Evolutionary conservation across 805 yeast genomes (phyloP).

Genomic region (Komagataella kurtzmanii): DNA sequence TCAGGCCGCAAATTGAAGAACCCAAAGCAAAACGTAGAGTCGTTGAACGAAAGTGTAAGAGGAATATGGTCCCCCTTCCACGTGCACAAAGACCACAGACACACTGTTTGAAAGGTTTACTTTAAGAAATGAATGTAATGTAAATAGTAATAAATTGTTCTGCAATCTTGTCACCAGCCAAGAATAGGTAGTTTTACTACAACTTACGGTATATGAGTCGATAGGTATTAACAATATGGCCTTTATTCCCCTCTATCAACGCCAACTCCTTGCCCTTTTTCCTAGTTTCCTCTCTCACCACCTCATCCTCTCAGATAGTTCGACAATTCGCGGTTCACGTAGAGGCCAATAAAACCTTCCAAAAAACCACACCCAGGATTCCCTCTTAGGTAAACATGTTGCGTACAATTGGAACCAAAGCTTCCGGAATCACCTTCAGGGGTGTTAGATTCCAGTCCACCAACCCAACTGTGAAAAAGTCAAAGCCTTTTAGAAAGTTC

Average conservation of each 20-base stretch:
- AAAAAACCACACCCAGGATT: neutral
- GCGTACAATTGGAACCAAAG: conserved; percentile 3
- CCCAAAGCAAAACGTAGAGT: conserved; percentile 67
- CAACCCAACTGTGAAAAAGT: conserved; percentile 6
- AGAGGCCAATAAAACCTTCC: neutral
- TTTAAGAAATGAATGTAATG: neutral
- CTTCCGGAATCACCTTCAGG: neutral
- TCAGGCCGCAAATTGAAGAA: conserved; percentile 51
- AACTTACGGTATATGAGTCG: neutral
- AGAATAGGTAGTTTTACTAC: neutral
- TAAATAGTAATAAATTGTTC: neutral
- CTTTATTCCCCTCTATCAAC: neutral
- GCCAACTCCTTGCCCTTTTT: neutral
- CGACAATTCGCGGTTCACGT: neutral
- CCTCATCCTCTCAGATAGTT: neutral
- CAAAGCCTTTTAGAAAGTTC: conserved; percentile 13
- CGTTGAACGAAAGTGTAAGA: conserved; percentile 74
- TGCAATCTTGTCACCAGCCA: neutral
- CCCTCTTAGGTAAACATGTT: neutral
- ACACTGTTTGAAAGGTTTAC: conserved; percentile 20
- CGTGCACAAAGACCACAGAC: conserved; percentile 37
- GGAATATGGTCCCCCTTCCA: conserved; percentile 98
- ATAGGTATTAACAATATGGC: neutral
- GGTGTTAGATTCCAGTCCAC: conserved; percentile 11
- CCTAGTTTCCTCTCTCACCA: neutral